Percentiles rank a stretch among this genome's conserved stretches.
Conservation (phyloP, 306 rosid genomes). For the Medicago arabica region DNA sequence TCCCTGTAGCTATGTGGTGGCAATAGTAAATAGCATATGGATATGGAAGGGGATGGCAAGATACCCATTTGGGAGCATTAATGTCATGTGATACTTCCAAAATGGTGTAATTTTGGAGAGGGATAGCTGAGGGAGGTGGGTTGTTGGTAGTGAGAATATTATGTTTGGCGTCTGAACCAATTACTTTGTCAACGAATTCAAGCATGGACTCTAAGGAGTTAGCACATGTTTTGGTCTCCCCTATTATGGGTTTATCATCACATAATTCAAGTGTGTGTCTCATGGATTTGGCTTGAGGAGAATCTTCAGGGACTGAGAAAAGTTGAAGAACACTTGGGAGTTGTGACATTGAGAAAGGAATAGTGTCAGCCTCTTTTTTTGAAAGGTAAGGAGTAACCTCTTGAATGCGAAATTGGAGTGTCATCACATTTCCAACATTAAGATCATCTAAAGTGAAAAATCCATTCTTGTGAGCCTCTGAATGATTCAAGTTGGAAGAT, state of each 20-base stretch:
- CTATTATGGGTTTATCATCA: constrained; percentile 45
- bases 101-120: constrained; percentile 54
- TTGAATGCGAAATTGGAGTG: constrained; percentile 56
- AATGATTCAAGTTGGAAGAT: constrained; percentile 41
- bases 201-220: constrained; percentile 66
- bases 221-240: constrained; percentile 64
- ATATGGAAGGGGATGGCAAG: constrained; percentile 62
- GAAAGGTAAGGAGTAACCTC: constrained; percentile 49
- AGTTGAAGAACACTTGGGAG: constrained; percentile 62
- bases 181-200: constrained; percentile 40
- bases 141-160: constrained; percentile 47
- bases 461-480: constrained; percentile 57
- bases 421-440: constrained; percentile 54
- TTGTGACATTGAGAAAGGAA: constrained; percentile 60
- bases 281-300: constrained; percentile 52
- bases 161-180: constrained; percentile 40
- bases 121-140: constrained; percentile 42
- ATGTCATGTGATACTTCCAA: constrained; percentile 50
- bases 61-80: constrained; percentile 60
- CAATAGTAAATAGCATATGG: constrained; percentile 63
- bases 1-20: constrained; percentile 54
- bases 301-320: constrained; percentile 56
- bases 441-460: constrained; percentile 57
- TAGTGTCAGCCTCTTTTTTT: constrained; percentile 52
- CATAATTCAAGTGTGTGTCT: constrained; percentile 50